Base-by-base conservation (phyloP, 768 basidiomycete genomes). In the Boletus subcaerulescens region DNA sequence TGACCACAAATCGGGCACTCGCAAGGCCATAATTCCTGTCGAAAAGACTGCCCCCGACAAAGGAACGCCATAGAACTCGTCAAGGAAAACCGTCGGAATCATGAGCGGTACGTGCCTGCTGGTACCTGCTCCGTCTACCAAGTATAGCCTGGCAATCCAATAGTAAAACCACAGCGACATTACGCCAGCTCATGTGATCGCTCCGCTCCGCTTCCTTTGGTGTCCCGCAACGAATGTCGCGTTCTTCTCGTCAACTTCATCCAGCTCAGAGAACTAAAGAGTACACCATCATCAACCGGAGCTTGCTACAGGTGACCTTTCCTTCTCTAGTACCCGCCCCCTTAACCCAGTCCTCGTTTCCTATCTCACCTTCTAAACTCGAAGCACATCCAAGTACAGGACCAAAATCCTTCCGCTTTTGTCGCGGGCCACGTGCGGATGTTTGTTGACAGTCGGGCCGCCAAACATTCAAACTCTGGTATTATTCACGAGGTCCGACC, bases 211-310 rank as follows among this genome's bases (percentile, higher is more conserved):
- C 67, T 86, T 43, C 74, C 75, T 26, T 71, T 86, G 18, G 81
- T 84, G 76, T 79, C 80, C 32, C 86, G 82, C 69, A 84, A 84
- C 60, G 80, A 82, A 53, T 82, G 78, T 60, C 73, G 76, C 48
- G 75, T 78, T 58, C 78, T 77, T 61, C 71, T 71, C 6, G 70
- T 70, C 17, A 59, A 66, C 26, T 83, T 84, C 65, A 72, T 72
- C 55, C 80, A 69, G 6, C 67, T 78, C 63, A 74, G 71, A 53
- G 64, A 66, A 14, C 71, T 72, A 13, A 58, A 64, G 5, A 35
- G 75, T 52, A 70, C 78, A 7, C 62, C 65, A 47, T 59, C 71
- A 33, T 51, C 57, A 5, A 56, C 64, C 38, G 59, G 64, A 52
- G 55, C 58, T 43, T 42, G 45, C 48, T 42, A 45, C 32, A 26